These are phyloP conservation scores for Alopecurus myosuroides DNA, from an alignment of 176 grass and related monocot genomes.

Conservation along the genomic window DNA sequence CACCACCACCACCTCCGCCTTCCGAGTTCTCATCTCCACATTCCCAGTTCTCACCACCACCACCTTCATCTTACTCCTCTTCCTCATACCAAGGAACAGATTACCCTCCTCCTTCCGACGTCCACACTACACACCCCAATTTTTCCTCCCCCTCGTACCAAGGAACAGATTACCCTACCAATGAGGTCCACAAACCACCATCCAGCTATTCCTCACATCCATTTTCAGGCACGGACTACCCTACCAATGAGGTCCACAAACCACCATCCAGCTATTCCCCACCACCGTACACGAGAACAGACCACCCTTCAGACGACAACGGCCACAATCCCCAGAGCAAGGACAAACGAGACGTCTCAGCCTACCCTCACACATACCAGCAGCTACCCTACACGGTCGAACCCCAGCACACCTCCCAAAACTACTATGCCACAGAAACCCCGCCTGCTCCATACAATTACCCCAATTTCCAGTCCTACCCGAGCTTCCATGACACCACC, in stretches of 20 bases:
- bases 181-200: slow-evolving; percentile 37
- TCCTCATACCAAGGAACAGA: slow-evolving; percentile 46
- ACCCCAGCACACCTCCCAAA: too few species aligned
- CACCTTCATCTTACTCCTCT: slow-evolving; percentile 48
- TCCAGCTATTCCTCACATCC: slow-evolving; percentile 34
- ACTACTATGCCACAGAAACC: too few species aligned
- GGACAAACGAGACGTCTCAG: slow-evolving; percentile 46
- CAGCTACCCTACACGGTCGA: too few species aligned
- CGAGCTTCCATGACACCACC: too few species aligned
- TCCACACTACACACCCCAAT: slow-evolving; percentile 30
- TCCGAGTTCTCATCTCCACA: slow-evolving; percentile 32
- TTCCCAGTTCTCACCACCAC: slow-evolving; percentile 26
- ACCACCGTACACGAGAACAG: slow-evolving; percentile 51
- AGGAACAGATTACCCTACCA: slow-evolving; percentile 43
- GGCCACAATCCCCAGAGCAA: slow-evolving; percentile 36
- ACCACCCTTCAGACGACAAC: slow-evolving; percentile 48
- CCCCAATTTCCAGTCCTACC: too few species aligned
- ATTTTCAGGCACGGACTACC: slow-evolving; percentile 45
- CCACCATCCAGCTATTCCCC: slow-evolving; percentile 52
- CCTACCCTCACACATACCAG: too few species aligned
- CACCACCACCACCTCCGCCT: slow-evolving; percentile 20
- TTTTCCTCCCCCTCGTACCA: slow-evolving; percentile 46
- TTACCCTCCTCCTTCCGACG: slow-evolving; percentile 29
- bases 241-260: slow-evolving; percentile 53
- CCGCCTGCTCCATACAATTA: too few species aligned